phyloP scores from a whole-genome alignment of 495 filamentous ascomycete genomes.

The Aspergillus cavernicola region DNA sequence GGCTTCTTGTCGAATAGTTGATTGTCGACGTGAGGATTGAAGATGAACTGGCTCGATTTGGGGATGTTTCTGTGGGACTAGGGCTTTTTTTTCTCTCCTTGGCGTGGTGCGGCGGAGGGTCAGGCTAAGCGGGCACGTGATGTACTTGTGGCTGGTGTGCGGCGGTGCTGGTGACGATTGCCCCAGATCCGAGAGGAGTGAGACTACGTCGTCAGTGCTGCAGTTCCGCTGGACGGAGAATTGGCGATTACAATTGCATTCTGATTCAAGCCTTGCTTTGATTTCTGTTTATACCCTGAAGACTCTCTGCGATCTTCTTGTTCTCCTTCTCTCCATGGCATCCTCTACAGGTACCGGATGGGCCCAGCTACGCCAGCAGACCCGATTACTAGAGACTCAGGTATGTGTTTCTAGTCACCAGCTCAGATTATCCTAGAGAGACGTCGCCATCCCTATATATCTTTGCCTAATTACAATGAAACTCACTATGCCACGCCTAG shows the following conservation, averaged over 20 bases:
- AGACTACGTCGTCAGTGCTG: neutral
- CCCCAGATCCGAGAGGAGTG: neutral
- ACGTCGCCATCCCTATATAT: too few relatives aligned
- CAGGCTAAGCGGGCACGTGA: conserved; percentile 38
- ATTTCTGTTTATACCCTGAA: neutral
- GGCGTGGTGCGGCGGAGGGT: conserved; percentile 27
- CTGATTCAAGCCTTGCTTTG: neutral
- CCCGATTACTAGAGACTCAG: conserved; percentile 85
- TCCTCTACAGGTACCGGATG: conserved; percentile 77
- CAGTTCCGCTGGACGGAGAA: conserved; percentile 12
- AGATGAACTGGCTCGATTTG: conserved; percentile 47
- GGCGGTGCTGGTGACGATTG: conserved; percentile 3
- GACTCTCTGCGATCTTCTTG: neutral
- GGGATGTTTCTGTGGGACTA: conserved; percentile 50
- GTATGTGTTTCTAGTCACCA: conserved; percentile 40
- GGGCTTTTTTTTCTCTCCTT: conserved; percentile 38
- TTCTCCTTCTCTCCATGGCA: conserved; percentile 51
- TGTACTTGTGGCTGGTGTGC: conserved; percentile 15
- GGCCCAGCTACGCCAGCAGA: conserved; percentile 94
- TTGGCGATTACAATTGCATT: neutral
- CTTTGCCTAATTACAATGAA: too few relatives aligned
- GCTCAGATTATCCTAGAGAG: neutral
- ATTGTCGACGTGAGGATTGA: conserved; percentile 51
- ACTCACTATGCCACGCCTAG: conserved; percentile 39
- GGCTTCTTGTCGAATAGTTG: conserved; percentile 42